These are phyloP conservation scores for Kurtzmaniella cleridarum DNA, from an alignment of 805 yeast genomes.

Conservation along the genomic window DNA sequence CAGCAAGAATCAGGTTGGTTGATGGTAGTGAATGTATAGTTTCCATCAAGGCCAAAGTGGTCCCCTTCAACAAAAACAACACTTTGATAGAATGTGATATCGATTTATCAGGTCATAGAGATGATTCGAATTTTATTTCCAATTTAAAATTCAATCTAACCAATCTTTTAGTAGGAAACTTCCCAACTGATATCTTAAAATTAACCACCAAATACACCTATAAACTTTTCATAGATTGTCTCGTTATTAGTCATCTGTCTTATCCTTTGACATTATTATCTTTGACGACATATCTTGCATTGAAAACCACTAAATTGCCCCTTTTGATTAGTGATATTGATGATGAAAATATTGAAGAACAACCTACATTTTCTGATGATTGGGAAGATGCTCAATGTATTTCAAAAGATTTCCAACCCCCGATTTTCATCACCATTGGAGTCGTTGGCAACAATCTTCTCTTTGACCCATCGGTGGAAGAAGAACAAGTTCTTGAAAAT, in stretches of 20 bases:
- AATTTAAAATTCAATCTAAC: conserved; percentile 60
- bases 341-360: conserved; percentile 73
- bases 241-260: conserved; percentile 70
- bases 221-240: conserved; percentile 73
- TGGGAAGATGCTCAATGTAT: conserved; percentile 58
- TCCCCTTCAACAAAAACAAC: conserved; percentile 32
- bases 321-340: conserved; percentile 62
- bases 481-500: conserved; percentile 81
- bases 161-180: conserved; percentile 45
- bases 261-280: conserved; percentile 80
- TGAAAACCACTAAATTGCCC: conserved; percentile 74
- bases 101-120: conserved; percentile 75
- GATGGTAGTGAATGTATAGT: conserved; percentile 95
- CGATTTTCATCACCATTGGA: conserved; percentile 72
- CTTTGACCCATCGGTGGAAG: conserved; percentile 85
- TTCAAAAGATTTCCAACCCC: conserved; percentile 54
- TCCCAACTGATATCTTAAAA: conserved; percentile 48
- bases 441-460: conserved; percentile 62
- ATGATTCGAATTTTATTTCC: conserved; percentile 65
- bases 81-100: conserved; percentile 70
- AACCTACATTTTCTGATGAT: conserved; percentile 87
- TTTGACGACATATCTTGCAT: conserved; percentile 74
- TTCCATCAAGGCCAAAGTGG: conserved; percentile 83
- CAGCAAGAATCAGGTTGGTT: conserved; percentile 75
- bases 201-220: conserved; percentile 72